phyloP scores from a whole-genome alignment of 441 rosid species.

The Gossypium trilobum region DNA sequence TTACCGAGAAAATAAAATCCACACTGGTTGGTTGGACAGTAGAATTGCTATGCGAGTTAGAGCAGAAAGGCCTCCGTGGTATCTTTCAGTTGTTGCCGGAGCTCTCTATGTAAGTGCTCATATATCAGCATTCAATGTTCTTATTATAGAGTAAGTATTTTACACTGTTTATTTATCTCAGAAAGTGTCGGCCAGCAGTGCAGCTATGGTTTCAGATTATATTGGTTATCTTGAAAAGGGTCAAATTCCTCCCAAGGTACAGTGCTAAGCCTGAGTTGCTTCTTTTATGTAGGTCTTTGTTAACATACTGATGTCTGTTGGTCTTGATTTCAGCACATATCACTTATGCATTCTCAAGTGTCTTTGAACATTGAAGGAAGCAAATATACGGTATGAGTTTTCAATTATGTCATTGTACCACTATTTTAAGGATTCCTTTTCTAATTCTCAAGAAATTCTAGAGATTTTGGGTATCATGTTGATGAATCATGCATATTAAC shows the following conservation, averaged over 20 bases:
- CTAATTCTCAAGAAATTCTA: slow-evolving; percentile 9
- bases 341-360: slow-evolving; percentile 93
- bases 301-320: slow-evolving; percentile 20
- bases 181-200: slow-evolving; percentile 97
- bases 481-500: slow-evolving; percentile 17
- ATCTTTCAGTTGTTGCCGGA: slow-evolving; percentile 98
- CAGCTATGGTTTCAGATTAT: slow-evolving; percentile 94
- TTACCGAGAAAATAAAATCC: slow-evolving; percentile 91
- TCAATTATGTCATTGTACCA: slow-evolving; percentile 15
- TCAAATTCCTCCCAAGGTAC: slow-evolving; percentile 99
- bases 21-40: slow-evolving; percentile 99
- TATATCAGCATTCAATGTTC: neutral
- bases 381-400: slow-evolving; percentile 69
- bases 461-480: slow-evolving; percentile 11
- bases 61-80: slow-evolving; percentile 99
- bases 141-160: neutral
- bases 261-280: neutral
- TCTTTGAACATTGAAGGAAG: slow-evolving; percentile 98
- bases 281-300: slow-evolving; percentile 8
- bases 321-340: slow-evolving; percentile 67
- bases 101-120: slow-evolving; percentile 70
- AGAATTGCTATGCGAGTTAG: slow-evolving; percentile 99
- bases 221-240: slow-evolving; percentile 98
- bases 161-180: slow-evolving; percentile 26
- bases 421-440: slow-evolving; percentile 6